Conservation (phyloP, 2,329 filamentous ascomycete species). For the Ophiocordyceps camponoti-leonardi region DNA sequence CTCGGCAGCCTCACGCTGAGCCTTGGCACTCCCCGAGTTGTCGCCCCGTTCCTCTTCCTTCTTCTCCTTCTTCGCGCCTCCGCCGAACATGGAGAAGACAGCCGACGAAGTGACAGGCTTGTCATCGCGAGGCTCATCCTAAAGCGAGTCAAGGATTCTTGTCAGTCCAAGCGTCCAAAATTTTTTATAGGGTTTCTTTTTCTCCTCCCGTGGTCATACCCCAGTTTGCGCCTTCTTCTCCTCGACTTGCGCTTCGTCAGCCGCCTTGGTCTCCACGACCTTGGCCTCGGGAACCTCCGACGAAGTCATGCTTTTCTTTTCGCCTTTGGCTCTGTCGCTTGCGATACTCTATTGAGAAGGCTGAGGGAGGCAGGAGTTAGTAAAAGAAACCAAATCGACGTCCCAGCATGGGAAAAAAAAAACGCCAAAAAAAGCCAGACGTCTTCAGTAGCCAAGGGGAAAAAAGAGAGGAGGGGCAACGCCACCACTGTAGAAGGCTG, state of each 20-base stretch:
- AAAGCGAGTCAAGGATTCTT: not conserved
- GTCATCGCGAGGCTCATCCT: slow-evolving; percentile 5
- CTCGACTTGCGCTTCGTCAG: slow-evolving; percentile 9
- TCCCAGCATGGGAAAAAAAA: too few species aligned
- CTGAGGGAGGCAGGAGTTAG: too few species aligned
- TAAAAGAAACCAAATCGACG: too few species aligned
- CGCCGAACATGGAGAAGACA: slow-evolving; percentile 98
- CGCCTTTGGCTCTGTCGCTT: not conserved
- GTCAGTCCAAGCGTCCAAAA: not conserved
- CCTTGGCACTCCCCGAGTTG: slow-evolving; percentile 77
- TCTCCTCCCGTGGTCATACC: not conserved
- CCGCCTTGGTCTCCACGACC: slow-evolving; percentile 26
- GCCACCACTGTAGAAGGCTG: too few species aligned
- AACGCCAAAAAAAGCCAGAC: not conserved
- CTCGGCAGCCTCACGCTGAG: slow-evolving; percentile 47
- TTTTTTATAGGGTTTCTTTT: not conserved
- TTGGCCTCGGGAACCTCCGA: slow-evolving; percentile 35
- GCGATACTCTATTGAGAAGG: too few species aligned
- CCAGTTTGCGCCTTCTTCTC: slow-evolving; percentile 1
- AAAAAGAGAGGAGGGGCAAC: not conserved
- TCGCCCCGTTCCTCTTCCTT: slow-evolving; percentile 72
- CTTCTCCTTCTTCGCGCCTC: slow-evolving; percentile 92
- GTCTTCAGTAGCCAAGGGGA: too few species aligned
- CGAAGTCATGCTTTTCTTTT: slow-evolving; percentile 25
- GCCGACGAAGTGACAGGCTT: slow-evolving; percentile 36